These are phyloP conservation scores for Tuber indicum DNA, from an alignment of 495 filamentous ascomycete species.

Conservation along the genomic window DNA sequence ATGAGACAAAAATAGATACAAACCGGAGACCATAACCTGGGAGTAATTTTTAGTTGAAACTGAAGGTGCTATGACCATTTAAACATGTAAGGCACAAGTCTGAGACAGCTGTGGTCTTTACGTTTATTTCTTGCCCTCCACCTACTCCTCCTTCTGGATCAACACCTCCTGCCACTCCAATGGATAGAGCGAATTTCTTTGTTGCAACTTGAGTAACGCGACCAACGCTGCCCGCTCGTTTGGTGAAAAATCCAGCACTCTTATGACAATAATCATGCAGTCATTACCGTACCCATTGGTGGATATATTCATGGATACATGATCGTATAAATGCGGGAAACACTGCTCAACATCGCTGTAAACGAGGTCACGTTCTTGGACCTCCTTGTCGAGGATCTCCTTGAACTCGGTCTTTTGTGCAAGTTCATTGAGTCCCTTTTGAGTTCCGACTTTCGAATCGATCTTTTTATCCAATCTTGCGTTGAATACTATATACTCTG, in stretches of 20 bases:
- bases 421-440: too few relatives aligned
- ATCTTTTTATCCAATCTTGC: too few relatives aligned
- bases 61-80: not conserved
- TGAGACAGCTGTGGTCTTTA: too few relatives aligned
- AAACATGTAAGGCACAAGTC: too few relatives aligned
- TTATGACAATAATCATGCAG: not conserved
- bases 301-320: not conserved
- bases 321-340: not conserved
- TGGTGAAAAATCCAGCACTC: not conserved
- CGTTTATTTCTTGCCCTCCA: too few relatives aligned
- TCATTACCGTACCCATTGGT: slow-evolving; percentile 4
- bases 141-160: too few relatives aligned
- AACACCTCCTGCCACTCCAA: too few relatives aligned
- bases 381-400: too few relatives aligned
- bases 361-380: too few relatives aligned
- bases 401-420: too few relatives aligned
- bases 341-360: not conserved
- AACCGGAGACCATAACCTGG: not conserved
- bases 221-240: not conserved
- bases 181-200: not conserved
- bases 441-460: too few relatives aligned
- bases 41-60: not conserved
- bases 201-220: slow-evolving; percentile 3
- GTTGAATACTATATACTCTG: too few relatives aligned
- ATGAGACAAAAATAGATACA: not conserved